phyloP scores from a whole-genome alignment of 192 early-diverging fungal species.

The Entomortierella beljakovae region DNA sequence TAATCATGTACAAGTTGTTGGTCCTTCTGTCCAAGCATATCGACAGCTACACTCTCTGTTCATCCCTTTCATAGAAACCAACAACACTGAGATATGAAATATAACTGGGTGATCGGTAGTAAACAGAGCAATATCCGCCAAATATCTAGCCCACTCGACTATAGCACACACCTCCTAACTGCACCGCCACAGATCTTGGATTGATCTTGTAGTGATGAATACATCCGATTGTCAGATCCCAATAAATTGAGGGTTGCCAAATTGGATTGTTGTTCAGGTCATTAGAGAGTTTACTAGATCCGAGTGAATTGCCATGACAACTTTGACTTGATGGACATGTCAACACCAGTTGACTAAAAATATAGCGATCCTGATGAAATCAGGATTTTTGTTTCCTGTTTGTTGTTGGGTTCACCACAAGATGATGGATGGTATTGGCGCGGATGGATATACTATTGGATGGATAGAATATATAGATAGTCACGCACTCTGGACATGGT shows the following conservation, averaged over 20 bases:
- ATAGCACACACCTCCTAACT: neutral
- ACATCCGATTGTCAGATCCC: neutral
- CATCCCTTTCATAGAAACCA: too few species aligned
- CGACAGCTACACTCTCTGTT: too few species aligned
- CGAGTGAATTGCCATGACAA: neutral
- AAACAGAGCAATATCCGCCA: neutral
- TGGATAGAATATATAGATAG: constrained; percentile 13
- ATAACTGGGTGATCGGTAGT: too few species aligned
- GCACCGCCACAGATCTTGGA: neutral
- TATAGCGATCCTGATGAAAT: too few species aligned
- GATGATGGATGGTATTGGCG: constrained; percentile 6
- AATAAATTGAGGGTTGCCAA: neutral
- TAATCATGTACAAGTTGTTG: too few species aligned
- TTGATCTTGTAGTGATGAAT: neutral
- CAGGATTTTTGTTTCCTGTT: neutral
- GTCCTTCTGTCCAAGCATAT: too few species aligned
- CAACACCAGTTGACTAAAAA: neutral
- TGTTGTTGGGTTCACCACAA: too few species aligned
- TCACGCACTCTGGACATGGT: constrained; percentile 51
- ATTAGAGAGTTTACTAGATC: neutral
- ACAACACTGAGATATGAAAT: too few species aligned
- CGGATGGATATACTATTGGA: neutral
- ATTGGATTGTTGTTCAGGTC: neutral
- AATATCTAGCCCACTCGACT: neutral
- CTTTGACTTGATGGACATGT: neutral